Percentiles rank a stretch among this genome's conserved stretches.
Evolutionary conservation across 2,329 filamentous ascomycete species (phyloP).

Genomic region (Exophiala calicioides): DNA sequence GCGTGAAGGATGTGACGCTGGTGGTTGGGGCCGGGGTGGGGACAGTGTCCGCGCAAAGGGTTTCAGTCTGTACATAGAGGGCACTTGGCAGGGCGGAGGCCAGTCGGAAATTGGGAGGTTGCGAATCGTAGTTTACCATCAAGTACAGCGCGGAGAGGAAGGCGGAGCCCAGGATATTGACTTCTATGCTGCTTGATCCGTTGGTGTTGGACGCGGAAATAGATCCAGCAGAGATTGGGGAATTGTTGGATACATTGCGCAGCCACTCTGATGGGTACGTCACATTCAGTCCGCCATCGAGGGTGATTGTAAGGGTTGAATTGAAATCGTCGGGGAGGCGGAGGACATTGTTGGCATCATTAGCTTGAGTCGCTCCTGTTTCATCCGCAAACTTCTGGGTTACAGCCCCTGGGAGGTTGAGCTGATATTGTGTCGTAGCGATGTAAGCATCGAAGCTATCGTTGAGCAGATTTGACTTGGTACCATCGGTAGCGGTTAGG

Average conservation of each 20-base stretch:
- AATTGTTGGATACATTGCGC: conserved; percentile 34
- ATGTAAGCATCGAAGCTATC: conserved; percentile 44
- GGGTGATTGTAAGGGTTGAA: conserved; percentile 43
- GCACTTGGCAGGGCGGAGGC: conserved; percentile 42
- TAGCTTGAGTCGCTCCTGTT: conserved; percentile 32
- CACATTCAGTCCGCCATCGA: conserved; percentile 43
- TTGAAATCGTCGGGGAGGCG: conserved; percentile 41
- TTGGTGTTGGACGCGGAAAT: conserved; percentile 34
- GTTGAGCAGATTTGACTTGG: conserved; percentile 29
- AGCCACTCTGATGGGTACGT: conserved; percentile 42
- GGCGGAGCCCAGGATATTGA: conserved; percentile 40
- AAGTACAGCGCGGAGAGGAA: conserved; percentile 48
- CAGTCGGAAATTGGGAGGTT: conserved; percentile 41
- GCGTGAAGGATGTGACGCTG: conserved; percentile 19
- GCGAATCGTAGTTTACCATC: conserved; percentile 45
- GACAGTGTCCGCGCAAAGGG: conserved; percentile 42
- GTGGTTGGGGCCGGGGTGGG: conserved; percentile 36
- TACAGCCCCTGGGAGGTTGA: conserved; percentile 43
- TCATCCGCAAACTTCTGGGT: conserved; percentile 43
- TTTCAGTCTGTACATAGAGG: conserved; percentile 43
- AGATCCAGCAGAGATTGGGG: conserved; percentile 28
- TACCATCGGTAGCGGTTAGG: conserved; percentile 33
- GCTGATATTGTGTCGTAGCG: conserved; percentile 45
- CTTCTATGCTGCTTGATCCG: conserved; percentile 25
- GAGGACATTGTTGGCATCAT: conserved; percentile 33